phyloP scores from a whole-genome alignment of 2,329 filamentous ascomycete species.

The Hyphodiscus sp. region DNA sequence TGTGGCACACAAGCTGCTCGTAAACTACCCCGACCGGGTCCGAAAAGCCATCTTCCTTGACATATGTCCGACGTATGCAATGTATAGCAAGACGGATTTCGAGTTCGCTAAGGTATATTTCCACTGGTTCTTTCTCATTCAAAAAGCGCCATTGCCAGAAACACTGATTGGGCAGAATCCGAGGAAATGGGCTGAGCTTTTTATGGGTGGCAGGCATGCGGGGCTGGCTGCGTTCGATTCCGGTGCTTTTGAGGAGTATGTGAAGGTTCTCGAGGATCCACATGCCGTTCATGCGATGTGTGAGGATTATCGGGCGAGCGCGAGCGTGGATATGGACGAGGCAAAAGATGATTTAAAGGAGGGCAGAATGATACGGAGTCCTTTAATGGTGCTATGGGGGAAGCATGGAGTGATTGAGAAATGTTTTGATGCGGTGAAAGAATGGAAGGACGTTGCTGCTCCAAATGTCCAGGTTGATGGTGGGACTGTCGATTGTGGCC shows the following conservation, averaged over 20 bases:
- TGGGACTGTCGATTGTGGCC: slow-evolving; percentile 39
- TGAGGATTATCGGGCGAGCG: slow-evolving; percentile 49
- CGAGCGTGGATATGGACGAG: slow-evolving; percentile 45
- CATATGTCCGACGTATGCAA: slow-evolving; percentile 48
- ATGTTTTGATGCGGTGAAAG: slow-evolving; percentile 41
- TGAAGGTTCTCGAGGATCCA: slow-evolving; percentile 28
- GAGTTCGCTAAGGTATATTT: slow-evolving; percentile 45
- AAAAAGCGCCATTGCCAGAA: slow-evolving; percentile 45
- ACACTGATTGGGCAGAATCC: slow-evolving; percentile 36
- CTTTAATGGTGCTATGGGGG: slow-evolving; percentile 46
- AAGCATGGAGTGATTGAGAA: slow-evolving; percentile 42
- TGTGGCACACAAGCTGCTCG: slow-evolving; percentile 47
- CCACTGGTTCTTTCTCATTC: slow-evolving; percentile 55
- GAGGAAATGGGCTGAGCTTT: slow-evolving; percentile 36
- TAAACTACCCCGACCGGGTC: slow-evolving; percentile 33
- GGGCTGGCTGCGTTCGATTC: slow-evolving; percentile 30
- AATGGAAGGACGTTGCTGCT: slow-evolving; percentile 43
- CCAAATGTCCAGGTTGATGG: slow-evolving; percentile 34
- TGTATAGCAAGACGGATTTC: slow-evolving; percentile 40
- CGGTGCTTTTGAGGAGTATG: slow-evolving; percentile 12
- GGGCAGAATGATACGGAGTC: slow-evolving; percentile 39
- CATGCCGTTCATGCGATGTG: slow-evolving; percentile 43
- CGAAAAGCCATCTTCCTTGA: slow-evolving; percentile 41
- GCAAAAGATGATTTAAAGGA: slow-evolving; percentile 38
- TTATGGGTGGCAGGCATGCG: slow-evolving; percentile 28